phyloP scores from a whole-genome alignment of 1,139 yeast genomes.

The Candida buenavistaensis region DNA sequence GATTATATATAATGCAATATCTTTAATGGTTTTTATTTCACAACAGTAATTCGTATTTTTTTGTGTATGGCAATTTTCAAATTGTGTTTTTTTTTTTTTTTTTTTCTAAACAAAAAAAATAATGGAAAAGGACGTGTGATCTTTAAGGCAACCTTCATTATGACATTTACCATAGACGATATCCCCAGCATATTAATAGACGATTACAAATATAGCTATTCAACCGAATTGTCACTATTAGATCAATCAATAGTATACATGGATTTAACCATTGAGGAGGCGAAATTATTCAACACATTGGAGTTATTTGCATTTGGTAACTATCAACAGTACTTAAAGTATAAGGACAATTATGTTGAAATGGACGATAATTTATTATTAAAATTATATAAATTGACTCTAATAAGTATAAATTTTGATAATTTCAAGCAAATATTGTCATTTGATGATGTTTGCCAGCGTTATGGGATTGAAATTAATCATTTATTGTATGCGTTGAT shows the following conservation, averaged over 20 bases:
- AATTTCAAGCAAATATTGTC: slow-evolving; percentile 23
- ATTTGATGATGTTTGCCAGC: slow-evolving; percentile 2
- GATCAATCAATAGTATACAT: neutral
- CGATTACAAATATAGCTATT: slow-evolving; percentile 8
- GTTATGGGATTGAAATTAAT: slow-evolving; percentile 18
- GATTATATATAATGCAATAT: neutral
- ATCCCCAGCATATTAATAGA: slow-evolving; percentile 6
- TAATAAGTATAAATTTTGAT: slow-evolving; percentile 25
- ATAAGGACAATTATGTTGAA: slow-evolving; percentile 18
- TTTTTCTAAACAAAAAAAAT: no score
- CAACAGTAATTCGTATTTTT: no score
- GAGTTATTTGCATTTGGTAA: slow-evolving; percentile 44
- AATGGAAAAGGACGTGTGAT: no score
- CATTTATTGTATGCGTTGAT: slow-evolving; percentile 16
- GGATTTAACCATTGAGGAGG: neutral
- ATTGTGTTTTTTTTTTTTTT: no score
- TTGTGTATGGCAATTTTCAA: no score
- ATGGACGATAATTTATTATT: slow-evolving; percentile 15
- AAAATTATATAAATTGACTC: slow-evolving; percentile 31
- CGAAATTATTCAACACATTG: slow-evolving; percentile 20
- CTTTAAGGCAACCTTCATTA: no score
- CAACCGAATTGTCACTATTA: slow-evolving; percentile 10
- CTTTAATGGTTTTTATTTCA: no score
- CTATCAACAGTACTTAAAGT: slow-evolving; percentile 24
- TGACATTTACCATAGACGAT: slow-evolving; percentile 4